Conservation (phyloP, 768 basidiomycete species). For the Strobilomyces confusus region DNA sequence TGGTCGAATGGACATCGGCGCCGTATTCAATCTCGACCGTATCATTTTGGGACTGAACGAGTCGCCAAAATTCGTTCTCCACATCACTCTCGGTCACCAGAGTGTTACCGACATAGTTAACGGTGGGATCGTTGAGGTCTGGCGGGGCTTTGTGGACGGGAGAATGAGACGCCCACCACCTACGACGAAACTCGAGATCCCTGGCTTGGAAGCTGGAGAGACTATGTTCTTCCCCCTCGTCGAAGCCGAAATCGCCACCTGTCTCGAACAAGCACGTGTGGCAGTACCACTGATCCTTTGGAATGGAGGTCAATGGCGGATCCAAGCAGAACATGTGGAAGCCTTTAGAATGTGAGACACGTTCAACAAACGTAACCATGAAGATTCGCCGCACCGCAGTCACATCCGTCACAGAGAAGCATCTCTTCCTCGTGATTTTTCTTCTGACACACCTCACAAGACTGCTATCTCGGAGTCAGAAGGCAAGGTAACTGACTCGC, state of each 20-base stretch:
- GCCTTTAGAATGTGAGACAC: slow-evolving; percentile 44
- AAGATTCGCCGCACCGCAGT: slow-evolving; percentile 51
- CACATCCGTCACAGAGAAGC: slow-evolving; percentile 87
- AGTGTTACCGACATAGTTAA: slow-evolving; percentile 54
- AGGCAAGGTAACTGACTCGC: not conserved
- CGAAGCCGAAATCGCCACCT: slow-evolving; percentile 96
- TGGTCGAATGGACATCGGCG: slow-evolving; percentile 97
- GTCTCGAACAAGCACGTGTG: slow-evolving; percentile 86
- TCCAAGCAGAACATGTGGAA: slow-evolving; percentile 98
- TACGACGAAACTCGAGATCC: slow-evolving; percentile 80
- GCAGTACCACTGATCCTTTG: slow-evolving; percentile 96
- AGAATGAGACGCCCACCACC: slow-evolving; percentile 84
- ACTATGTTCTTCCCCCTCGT: slow-evolving; percentile 95
- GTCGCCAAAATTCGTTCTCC: slow-evolving; percentile 94
- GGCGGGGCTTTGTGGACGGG: slow-evolving; percentile 36
- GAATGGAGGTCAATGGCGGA: slow-evolving; percentile 80
- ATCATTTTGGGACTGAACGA: slow-evolving; percentile 84
- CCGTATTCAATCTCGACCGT: slow-evolving; percentile 99
- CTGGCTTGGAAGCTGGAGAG: slow-evolving; percentile 89
- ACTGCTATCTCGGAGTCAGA: slow-evolving; percentile 48
- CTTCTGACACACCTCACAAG: slow-evolving; percentile 91
- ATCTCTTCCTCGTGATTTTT: slow-evolving; percentile 88
- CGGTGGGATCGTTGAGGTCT: slow-evolving; percentile 46
- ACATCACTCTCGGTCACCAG: slow-evolving; percentile 86
- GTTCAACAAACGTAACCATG: slow-evolving; percentile 8